phyloP scores from a whole-genome alignment of 2,329 filamentous ascomycete species.

The Diaporthe batatas region DNA sequence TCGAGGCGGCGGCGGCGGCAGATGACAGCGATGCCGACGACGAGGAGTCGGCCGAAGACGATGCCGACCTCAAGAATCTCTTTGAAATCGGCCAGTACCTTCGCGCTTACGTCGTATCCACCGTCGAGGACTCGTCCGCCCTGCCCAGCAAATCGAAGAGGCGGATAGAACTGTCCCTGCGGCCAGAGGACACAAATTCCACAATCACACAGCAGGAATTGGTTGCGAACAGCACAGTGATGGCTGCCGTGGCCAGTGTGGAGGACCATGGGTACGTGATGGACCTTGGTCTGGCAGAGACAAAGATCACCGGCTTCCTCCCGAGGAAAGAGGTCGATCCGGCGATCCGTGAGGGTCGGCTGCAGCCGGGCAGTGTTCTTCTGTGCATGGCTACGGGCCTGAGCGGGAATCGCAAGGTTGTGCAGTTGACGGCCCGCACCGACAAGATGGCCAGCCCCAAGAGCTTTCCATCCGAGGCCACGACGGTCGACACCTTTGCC shows the following conservation, averaged over 20 bases:
- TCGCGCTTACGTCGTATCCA: conserved; percentile 85
- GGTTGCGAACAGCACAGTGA: conserved; percentile 81
- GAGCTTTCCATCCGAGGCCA: conserved; percentile 78
- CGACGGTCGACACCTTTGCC: conserved; percentile 89
- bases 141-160: conserved; percentile 75
- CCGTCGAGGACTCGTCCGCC: conserved; percentile 71
- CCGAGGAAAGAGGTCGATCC: conserved; percentile 84
- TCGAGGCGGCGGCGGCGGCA: conserved; percentile 76
- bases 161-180: conserved; percentile 88
- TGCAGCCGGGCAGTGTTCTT: conserved; percentile 87
- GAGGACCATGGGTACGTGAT: conserved; percentile 96
- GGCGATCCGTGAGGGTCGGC: conserved; percentile 71
- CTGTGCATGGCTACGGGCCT: conserved; percentile 85
- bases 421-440: conserved; percentile 84
- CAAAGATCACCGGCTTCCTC: conserved; percentile 83
- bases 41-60: conserved; percentile 64
- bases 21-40: conserved; percentile 68
- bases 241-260: conserved; percentile 90
- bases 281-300: conserved; percentile 83
- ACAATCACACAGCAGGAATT: conserved; percentile 80
- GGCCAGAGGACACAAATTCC: conserved; percentile 82
- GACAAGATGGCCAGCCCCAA: conserved; percentile 76
- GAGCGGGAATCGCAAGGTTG: conserved; percentile 82
- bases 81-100: conserved; percentile 91
- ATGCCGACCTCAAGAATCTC: conserved; percentile 79